Base-by-base conservation (phyloP, 2,329 filamentous ascomycete genomes). In the Cytospora leucostoma region DNA sequence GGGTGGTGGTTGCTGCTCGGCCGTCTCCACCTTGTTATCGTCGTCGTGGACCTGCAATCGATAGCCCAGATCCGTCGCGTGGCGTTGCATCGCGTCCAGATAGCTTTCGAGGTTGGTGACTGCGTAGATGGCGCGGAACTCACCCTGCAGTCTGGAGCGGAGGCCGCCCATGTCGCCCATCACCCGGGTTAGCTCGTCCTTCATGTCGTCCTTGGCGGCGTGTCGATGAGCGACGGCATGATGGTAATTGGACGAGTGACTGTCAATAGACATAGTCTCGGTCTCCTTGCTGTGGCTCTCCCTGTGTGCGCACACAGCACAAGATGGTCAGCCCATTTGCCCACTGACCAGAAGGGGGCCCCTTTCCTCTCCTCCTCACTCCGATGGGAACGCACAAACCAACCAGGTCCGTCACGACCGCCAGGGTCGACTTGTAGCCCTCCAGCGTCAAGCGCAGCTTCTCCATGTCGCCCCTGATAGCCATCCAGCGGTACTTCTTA, bases 71-170 rank as follows among this genome's bases (percentile, higher is more conserved):
- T 61, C 50, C 13, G 61, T 61, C 44, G 75, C 75, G 76, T 91
- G 90, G 67, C 88, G 84, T 7, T 88, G 88, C 7, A 93, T 82
- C 0, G 88, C 85, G 71, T 90, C 88, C 65, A 88, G 82, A 66
- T 90, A 87, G 27, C 84, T 88, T 63, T 88, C 87, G n/a, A 87
- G 84, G 4, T 82, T 85, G 1, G 87, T 85, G 65, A 91, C 86
- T 61, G 89, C 87, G n/a, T 88, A 83, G 74, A 85, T 87, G 66
- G 83, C 84, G 70, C 86, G 87, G 72, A 91, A 71, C 38, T 76
- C 74, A n/a, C 68, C 63, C n/a, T 74, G 71, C 7, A 77, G 56
- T 21, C 71, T 69, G 19, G 68, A 66, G 11, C 72, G 70, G 7
- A 77, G 65, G 21, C 74, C 69, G 56, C 70, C 69, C 68, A 79